These are phyloP conservation scores for Epichloe sylvatica DNA, from an alignment of 2,329 filamentous ascomycete species.

Conservation along the genomic window DNA sequence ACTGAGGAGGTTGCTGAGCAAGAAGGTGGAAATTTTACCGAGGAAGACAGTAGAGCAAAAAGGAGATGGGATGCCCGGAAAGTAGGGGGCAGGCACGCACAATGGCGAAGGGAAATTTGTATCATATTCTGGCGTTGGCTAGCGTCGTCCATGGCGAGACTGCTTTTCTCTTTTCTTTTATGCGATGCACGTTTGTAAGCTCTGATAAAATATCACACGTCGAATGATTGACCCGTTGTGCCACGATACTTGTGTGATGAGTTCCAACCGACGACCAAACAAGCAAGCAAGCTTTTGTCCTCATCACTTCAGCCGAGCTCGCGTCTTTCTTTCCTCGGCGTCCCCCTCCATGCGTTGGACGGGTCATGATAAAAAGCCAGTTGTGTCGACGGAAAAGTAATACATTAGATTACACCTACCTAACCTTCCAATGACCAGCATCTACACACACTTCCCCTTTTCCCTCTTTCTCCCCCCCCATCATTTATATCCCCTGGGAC, in stretches of 20 bases:
- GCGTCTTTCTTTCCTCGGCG: no score
- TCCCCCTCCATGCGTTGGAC: no score
- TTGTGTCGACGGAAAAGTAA: background rate
- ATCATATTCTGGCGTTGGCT: background rate
- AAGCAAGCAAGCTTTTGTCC: no score
- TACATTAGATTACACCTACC: background rate
- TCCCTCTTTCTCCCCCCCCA: background rate
- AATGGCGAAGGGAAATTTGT: background rate
- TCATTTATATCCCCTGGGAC: conserved; percentile 28
- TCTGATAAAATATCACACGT: no score
- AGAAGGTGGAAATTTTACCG: conserved; percentile 31
- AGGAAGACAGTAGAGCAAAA: conserved; percentile 22
- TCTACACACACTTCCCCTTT: background rate
- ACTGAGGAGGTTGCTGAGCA: conserved; percentile 38
- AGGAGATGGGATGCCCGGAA: conserved; percentile 22
- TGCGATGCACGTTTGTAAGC: background rate
- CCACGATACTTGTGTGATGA: no score
- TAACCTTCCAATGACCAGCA: background rate
- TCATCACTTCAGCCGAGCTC: no score
- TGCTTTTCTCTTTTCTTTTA: background rate
- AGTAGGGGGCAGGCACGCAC: conserved; percentile 8
- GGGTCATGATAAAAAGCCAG: no score
- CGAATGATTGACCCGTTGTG: no score
- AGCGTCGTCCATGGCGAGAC: background rate
- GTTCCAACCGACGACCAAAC: no score